phyloP scores from a whole-genome alignment of 768 basidiomycete species.

The Paxillus involutus region DNA sequence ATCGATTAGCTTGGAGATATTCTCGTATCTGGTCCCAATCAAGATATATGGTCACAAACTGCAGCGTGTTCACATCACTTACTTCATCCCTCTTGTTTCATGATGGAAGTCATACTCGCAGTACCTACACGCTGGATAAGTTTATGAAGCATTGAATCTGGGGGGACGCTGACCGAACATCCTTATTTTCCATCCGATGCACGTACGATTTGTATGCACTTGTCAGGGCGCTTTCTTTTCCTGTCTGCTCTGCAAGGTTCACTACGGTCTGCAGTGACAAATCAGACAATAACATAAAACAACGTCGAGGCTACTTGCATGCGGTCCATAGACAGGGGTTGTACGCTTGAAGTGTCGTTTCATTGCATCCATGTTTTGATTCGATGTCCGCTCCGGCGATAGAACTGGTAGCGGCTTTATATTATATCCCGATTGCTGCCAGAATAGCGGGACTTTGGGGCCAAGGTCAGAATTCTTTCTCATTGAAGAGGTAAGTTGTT shows the following conservation, averaged over 20 bases:
- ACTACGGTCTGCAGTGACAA: slow-evolving; percentile 59
- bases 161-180: slow-evolving; percentile 49
- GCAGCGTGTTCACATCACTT: slow-evolving; percentile 21
- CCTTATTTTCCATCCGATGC: slow-evolving; percentile 51
- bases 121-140: slow-evolving; percentile 46
- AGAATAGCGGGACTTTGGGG: slow-evolving; percentile 80
- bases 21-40: slow-evolving; percentile 67
- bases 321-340: slow-evolving; percentile 70
- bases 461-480: slow-evolving; percentile 3
- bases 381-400: slow-evolving; percentile 67
- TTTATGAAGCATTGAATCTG: not conserved
- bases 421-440: slow-evolving; percentile 86
- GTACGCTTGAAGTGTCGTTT: slow-evolving; percentile 72
- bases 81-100: slow-evolving; percentile 96
- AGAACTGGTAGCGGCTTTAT: slow-evolving; percentile 87
- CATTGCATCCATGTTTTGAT: slow-evolving; percentile 69
- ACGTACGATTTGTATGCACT: slow-evolving; percentile 74
- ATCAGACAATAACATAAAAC: slow-evolving; percentile 4
- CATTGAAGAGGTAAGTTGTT: not conserved
- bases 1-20: slow-evolving; percentile 75
- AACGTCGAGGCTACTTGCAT: slow-evolving; percentile 44
- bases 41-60: not conserved
- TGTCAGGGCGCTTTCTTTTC: slow-evolving; percentile 83
- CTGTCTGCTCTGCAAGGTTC: slow-evolving; percentile 88
- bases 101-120: slow-evolving; percentile 89